Evolutionary conservation across 1,284 basidiomycete species (phyloP).

Genomic region (Melampsora larici-populina): DNA sequence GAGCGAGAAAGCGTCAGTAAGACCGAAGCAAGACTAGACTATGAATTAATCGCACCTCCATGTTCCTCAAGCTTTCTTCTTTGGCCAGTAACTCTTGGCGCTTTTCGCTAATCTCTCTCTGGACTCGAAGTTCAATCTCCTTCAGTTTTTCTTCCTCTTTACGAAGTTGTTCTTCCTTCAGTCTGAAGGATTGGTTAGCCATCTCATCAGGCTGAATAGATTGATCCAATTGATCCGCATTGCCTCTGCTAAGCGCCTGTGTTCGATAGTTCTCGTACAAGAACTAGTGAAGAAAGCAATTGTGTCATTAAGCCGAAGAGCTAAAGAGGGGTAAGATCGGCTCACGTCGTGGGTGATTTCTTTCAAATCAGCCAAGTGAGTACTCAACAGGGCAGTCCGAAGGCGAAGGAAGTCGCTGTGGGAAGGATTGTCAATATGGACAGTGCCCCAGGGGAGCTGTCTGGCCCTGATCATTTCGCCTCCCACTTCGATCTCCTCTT

Average conservation of each 20-base stretch:
- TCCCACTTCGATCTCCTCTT: constrained; percentile 83
- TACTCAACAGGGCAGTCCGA: constrained; percentile 72
- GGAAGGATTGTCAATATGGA: constrained; percentile 96
- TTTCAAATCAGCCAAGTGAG: constrained; percentile 47
- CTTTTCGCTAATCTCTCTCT: constrained; percentile 98
- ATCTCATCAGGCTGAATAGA: constrained; percentile 77
- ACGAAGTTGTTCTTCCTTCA: constrained; percentile 98
- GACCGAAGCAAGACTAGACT: background rate
- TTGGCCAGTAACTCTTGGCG: constrained; percentile 75
- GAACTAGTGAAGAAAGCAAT: constrained; percentile 8
- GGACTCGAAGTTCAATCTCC: constrained; percentile 96
- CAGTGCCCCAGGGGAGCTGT: constrained; percentile 96
- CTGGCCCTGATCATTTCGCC: constrained; percentile 87
- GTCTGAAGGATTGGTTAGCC: constrained; percentile 88
- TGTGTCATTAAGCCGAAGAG: background rate
- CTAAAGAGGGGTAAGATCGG: constrained; percentile 52
- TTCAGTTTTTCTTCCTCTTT: constrained; percentile 77
- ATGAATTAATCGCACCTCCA: constrained; percentile 36
- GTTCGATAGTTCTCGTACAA: constrained; percentile 88
- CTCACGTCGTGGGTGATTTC: constrained; percentile 84
- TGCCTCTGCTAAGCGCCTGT: constrained; percentile 91
- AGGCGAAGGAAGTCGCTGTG: constrained; percentile 96
- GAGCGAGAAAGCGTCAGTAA: background rate
- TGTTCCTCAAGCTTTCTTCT: constrained; percentile 53
- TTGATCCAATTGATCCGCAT: constrained; percentile 42